Evolutionary conservation across 306 rosid species (phyloP).

Genomic region (Lathyrus sativus): DNA sequence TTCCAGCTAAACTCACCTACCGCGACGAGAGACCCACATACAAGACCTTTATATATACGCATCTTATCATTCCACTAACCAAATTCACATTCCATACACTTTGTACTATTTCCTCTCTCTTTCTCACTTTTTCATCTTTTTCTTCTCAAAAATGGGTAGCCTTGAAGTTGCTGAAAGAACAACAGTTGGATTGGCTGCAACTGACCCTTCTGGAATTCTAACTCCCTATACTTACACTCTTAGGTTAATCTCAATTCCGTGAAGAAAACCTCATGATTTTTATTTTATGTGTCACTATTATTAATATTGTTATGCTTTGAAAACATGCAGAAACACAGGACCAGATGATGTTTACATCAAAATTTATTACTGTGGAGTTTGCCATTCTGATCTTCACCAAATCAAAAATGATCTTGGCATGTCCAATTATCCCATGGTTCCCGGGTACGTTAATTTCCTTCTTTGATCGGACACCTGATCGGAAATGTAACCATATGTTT

Average conservation of each 20-base stretch:
- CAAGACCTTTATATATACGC: constrained; percentile 16
- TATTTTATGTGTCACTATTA: neutral
- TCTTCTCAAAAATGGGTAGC: constrained; percentile 53
- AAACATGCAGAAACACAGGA: constrained; percentile 69
- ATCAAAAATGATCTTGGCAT: constrained; percentile 80
- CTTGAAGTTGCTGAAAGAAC: constrained; percentile 54
- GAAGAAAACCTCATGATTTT: too few relatives aligned
- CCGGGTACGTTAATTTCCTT: constrained; percentile 52
- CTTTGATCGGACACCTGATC: too few relatives aligned
- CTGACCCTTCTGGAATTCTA: constrained; percentile 88
- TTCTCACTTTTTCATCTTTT: neutral
- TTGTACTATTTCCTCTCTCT: neutral
- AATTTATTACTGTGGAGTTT: constrained; percentile 76
- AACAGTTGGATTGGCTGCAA: constrained; percentile 78
- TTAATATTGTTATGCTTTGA: neutral
- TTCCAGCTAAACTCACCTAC: constrained; percentile 31
- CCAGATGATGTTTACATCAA: constrained; percentile 80
- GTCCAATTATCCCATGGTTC: constrained; percentile 92
- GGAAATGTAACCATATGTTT: too few relatives aligned
- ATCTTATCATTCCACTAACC: neutral
- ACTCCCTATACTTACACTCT: constrained; percentile 72
- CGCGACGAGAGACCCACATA: constrained; percentile 10
- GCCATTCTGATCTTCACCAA: constrained; percentile 85
- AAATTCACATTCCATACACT: neutral
- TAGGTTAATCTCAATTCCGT: constrained; percentile 43